Evolutionary conservation across 1,139 yeast genomes (phyloP).

Genomic region (Kurtzmaniella quercitrusa): DNA sequence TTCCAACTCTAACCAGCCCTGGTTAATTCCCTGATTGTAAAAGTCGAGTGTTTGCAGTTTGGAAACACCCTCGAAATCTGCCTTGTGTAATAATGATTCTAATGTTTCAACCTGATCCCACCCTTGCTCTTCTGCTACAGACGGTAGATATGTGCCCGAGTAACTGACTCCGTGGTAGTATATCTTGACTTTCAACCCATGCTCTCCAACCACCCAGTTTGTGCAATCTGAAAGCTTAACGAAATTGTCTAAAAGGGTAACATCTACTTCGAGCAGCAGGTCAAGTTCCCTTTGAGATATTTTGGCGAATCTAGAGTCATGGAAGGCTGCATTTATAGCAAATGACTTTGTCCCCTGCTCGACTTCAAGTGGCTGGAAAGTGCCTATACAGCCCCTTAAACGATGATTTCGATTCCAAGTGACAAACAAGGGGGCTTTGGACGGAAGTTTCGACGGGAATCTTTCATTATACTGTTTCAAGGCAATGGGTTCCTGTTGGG

Average conservation of each 20-base stretch:
- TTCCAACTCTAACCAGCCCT: constrained; percentile 34
- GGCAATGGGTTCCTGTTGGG: constrained; percentile 13
- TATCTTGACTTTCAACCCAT: constrained; percentile 70
- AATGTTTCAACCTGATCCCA: constrained; percentile 78
- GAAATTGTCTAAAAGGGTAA: constrained; percentile 65
- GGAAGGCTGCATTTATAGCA: constrained; percentile 62
- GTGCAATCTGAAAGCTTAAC: constrained; percentile 43
- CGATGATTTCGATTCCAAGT: constrained; percentile 69
- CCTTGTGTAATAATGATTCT: constrained; percentile 65
- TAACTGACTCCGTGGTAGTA: constrained; percentile 25
- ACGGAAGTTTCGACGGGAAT: constrained; percentile 36
- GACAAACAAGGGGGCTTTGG: constrained; percentile 59
- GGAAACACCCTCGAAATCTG: constrained; percentile 35
- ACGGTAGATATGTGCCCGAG: constrained; percentile 85
- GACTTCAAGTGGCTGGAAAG: constrained; percentile 49
- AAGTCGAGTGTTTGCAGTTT: constrained; percentile 19
- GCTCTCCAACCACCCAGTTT: constrained; percentile 80
- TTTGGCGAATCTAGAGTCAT: constrained; percentile 75
- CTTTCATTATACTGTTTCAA: constrained; percentile 15
- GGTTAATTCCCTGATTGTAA: constrained; percentile 25
- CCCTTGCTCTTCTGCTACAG: constrained; percentile 83
- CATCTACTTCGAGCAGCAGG: constrained; percentile 36
- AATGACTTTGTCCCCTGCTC: constrained; percentile 59
- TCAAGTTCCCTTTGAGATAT: constrained; percentile 53
- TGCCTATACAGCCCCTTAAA: constrained; percentile 91